Evolutionary conservation across 1,139 yeast species (phyloP).

Genomic region (Suhomyces coccinellae): DNA sequence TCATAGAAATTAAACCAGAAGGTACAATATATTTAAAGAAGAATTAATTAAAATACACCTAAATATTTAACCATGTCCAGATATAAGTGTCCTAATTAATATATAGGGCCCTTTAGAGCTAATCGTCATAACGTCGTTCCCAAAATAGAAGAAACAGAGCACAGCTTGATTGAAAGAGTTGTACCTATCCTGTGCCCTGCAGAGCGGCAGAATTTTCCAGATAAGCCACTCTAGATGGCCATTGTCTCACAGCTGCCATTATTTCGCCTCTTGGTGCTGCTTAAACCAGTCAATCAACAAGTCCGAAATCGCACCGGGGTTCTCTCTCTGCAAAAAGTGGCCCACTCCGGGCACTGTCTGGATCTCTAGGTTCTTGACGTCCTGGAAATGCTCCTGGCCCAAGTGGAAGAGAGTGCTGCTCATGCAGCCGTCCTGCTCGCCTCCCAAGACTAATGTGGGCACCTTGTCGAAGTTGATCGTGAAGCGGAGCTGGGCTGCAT

Average conservation of each 20-base stretch:
- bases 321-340: slow-evolving; percentile 46
- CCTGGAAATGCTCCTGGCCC: slow-evolving; percentile 25
- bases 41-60: too few relatives aligned
- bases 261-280: background rate
- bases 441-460: slow-evolving; percentile 43
- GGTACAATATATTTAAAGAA: too few relatives aligned
- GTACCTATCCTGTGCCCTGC: too few relatives aligned
- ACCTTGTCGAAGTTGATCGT: slow-evolving; percentile 38
- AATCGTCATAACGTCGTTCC: too few relatives aligned
- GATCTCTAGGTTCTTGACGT: slow-evolving; percentile 27
- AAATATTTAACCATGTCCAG: too few relatives aligned
- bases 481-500: slow-evolving; percentile 27
- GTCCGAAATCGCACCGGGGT: slow-evolving; percentile 33
- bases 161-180: too few relatives aligned
- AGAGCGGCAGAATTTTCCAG: background rate
- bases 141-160: too few relatives aligned
- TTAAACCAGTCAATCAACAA: slow-evolving; percentile 32
- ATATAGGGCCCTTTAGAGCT: too few relatives aligned
- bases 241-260: background rate
- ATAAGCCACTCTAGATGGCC: too few relatives aligned
- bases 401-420: slow-evolving; percentile 27
- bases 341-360: slow-evolving; percentile 34
- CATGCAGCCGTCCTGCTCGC: slow-evolving; percentile 46
- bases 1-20: too few relatives aligned
- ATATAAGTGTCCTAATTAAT: too few relatives aligned